Evolutionary conservation across 2,329 filamentous ascomycete genomes (phyloP).

Genomic region (Neurospora sp.): DNA sequence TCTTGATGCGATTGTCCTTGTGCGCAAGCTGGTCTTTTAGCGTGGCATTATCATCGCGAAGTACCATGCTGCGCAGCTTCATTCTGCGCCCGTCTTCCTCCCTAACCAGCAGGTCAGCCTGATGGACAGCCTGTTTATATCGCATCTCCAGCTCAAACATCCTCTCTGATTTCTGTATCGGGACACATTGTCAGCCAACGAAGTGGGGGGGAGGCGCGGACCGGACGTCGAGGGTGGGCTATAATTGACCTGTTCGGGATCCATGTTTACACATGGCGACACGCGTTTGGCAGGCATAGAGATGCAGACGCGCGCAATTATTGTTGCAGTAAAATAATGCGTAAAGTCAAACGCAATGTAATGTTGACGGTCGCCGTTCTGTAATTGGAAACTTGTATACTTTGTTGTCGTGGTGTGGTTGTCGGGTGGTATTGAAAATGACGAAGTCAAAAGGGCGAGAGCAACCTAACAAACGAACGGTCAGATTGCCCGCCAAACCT

Average conservation of each 20-base stretch:
- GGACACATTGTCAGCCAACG: slow-evolving; percentile 1
- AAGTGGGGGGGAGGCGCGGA: background rate
- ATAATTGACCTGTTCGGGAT: slow-evolving; percentile 25
- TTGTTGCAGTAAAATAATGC: background rate
- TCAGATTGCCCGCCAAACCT: slow-evolving; percentile 1
- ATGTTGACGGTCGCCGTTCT: background rate
- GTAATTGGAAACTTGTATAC: background rate
- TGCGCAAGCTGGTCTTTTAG: slow-evolving; percentile 54
- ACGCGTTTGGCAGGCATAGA: slow-evolving; percentile 17
- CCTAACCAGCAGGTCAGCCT: slow-evolving; percentile 58
- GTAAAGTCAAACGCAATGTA: slow-evolving; percentile 1
- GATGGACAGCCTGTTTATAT: slow-evolving; percentile 56
- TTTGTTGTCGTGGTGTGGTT: slow-evolving; percentile 1
- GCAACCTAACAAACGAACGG: background rate
- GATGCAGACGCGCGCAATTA: slow-evolving; percentile 5
- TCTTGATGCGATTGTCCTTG: slow-evolving; percentile 49
- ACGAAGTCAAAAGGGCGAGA: slow-evolving; percentile 2
- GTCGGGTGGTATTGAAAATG: slow-evolving; percentile 1
- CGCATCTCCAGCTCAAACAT: slow-evolving; percentile 56
- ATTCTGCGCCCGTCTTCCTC: slow-evolving; percentile 66
- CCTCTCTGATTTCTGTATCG: slow-evolving; percentile 31
- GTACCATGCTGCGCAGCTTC: slow-evolving; percentile 58
- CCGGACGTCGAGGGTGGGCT: slow-evolving; percentile 4
- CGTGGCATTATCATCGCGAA: slow-evolving; percentile 64
- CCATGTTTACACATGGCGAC: slow-evolving; percentile 25